phyloP scores from a whole-genome alignment of 441 rosid species.

The Adansonia gregorii region DNA sequence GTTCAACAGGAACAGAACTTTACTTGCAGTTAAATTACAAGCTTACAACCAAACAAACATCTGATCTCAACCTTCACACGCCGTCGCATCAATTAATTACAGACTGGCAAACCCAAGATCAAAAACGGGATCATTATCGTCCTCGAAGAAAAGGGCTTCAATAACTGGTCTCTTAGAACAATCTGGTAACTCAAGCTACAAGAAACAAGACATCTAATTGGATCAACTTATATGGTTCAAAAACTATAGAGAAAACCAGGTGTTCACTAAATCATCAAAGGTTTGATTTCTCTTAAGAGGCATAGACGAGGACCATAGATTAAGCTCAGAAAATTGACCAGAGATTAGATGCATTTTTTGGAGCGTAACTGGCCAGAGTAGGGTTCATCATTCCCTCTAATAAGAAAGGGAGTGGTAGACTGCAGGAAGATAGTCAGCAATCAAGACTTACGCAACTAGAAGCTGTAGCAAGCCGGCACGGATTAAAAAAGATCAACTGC shows the following conservation, averaged over 20 bases:
- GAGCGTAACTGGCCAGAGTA: not conserved
- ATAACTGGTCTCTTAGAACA: slow-evolving; percentile 3
- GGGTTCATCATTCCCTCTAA: not conserved
- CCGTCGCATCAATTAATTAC: not conserved
- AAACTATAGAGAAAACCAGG: slow-evolving; percentile 16
- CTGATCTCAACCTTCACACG: not conserved
- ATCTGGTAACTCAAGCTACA: not conserved
- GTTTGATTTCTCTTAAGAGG: not conserved
- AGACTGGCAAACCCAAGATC: not conserved
- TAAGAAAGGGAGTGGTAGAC: not conserved
- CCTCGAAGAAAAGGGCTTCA: too few species aligned
- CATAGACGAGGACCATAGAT: not conserved
- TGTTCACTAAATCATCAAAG: not conserved
- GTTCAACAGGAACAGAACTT: not conserved
- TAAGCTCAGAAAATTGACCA: slow-evolving; percentile 4
- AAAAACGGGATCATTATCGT: not conserved
- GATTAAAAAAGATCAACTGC: slow-evolving; percentile 19
- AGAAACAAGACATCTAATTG: not conserved
- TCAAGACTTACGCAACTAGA: not conserved
- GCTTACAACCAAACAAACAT: not conserved
- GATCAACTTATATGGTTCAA: slow-evolving; percentile 5
- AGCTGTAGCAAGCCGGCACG: not conserved
- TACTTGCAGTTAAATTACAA: not conserved
- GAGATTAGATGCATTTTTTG: not conserved
- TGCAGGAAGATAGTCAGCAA: not conserved